phyloP scores from a whole-genome alignment of 2,329 filamentous ascomycete genomes.

The Fusarium ambrosium region DNA sequence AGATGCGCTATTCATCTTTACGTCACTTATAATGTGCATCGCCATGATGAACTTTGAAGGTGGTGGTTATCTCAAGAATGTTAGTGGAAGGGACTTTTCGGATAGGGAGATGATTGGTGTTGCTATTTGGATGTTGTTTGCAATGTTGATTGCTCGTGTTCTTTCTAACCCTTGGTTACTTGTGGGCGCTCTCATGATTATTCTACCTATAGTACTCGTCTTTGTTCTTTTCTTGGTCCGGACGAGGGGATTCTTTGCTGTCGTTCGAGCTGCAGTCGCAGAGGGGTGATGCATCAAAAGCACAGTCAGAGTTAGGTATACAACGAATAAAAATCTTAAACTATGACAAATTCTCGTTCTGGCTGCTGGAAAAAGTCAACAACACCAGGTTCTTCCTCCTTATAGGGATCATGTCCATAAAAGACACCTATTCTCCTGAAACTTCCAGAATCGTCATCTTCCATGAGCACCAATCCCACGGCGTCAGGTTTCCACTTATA shows the following conservation, averaged over 20 bases:
- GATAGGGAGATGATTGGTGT: slow-evolving; percentile 38
- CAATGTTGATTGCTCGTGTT: slow-evolving; percentile 27
- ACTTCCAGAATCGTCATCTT: background rate
- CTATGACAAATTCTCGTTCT: background rate
- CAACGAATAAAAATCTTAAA: background rate
- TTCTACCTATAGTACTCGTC: slow-evolving; percentile 17
- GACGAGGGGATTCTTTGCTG: slow-evolving; percentile 33
- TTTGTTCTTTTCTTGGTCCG: slow-evolving; percentile 23
- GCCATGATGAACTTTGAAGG: slow-evolving; percentile 40
- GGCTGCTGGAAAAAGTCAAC: background rate
- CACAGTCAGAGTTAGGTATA: background rate
- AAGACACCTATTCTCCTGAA: background rate
- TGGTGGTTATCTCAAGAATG: slow-evolving; percentile 22
- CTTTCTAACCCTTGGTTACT: slow-evolving; percentile 29
- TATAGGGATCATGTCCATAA: background rate
- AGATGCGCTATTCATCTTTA: slow-evolving; percentile 36
- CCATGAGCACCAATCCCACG: background rate
- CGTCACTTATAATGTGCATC: slow-evolving; percentile 32
- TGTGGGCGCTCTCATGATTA: background rate
- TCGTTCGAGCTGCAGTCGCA: slow-evolving; percentile 11
- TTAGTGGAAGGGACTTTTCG: slow-evolving; percentile 21
- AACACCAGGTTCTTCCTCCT: background rate
- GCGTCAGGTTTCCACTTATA: background rate
- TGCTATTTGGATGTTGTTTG: slow-evolving; percentile 34
- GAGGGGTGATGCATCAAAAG: background rate